phyloP scores from a whole-genome alignment of 441 rosid genomes.

The Rhodomyrtus psidioides region DNA sequence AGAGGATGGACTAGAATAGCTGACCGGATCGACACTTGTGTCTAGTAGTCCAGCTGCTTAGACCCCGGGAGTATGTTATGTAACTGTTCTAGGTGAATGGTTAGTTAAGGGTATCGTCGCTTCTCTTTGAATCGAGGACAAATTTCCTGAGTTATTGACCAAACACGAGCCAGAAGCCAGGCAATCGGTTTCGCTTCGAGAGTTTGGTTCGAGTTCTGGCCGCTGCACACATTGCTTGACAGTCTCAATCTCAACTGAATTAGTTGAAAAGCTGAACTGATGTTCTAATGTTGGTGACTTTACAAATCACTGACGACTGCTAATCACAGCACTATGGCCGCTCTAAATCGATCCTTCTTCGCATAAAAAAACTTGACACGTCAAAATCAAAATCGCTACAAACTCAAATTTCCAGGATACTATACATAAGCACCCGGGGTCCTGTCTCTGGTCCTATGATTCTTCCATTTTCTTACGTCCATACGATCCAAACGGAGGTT shows the following conservation, averaged over 20 bases:
- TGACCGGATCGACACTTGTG: not conserved
- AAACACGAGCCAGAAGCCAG: not conserved
- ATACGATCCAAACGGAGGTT: not conserved
- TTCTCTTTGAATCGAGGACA: not conserved
- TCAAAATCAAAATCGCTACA: no score
- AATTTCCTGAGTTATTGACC: not conserved
- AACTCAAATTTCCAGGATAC: not conserved
- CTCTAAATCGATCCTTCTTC: not conserved
- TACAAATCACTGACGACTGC: not conserved
- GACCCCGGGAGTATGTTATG: not conserved
- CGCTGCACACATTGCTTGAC: not conserved
- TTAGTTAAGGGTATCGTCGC: not conserved
- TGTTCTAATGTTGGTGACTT: not conserved
- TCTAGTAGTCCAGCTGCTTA: not conserved
- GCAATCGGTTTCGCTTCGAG: not conserved
- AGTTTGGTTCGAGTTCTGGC: not conserved
- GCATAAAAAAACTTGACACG: no score
- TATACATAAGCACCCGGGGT: no score
- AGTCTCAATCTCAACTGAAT: no score
- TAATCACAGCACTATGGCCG: rapidly evolving
- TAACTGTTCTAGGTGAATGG: not conserved
- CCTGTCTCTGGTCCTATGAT: not conserved
- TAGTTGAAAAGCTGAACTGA: not conserved
- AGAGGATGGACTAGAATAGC: not conserved
- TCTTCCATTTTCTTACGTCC: not conserved